Evolutionary conservation across 2,329 filamentous ascomycete genomes (phyloP), one percentile per base, ranked within the genome.

Genomic region (Monosporascus sp.): DNA sequence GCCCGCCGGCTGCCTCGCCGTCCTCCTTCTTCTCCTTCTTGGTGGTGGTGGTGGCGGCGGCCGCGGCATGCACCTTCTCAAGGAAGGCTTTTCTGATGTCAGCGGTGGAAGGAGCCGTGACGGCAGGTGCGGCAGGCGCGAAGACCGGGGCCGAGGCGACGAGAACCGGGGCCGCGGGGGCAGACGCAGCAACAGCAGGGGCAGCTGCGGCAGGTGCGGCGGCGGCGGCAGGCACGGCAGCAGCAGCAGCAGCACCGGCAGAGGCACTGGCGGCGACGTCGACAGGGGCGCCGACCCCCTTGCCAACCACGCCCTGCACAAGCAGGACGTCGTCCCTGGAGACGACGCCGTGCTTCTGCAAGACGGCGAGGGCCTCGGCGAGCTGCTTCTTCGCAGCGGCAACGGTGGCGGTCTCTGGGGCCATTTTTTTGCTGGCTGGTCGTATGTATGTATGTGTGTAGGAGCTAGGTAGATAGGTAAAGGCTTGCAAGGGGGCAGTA

Each of bases 401-500:
- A 11, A 35, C 5, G 5, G 4, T 3, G 31, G 31, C 31, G 11
- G 31, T 14, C 31, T 35, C 31, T 14, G 31, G 0, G 11, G 31
- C 31, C 31, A 35, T 35, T 31, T 11, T 3, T 35, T 35, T 35
- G 31, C 31, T 35, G 11, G 31, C 31, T 35, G 11, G 5, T 35
- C 11, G 9, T 31, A 11, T 31, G 27, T 31, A 11, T 11, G 27
- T 31, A 31, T 9, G 26, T 27, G 7, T 1, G 27, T 35, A 5
- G n/a, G n/a, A n/a, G n/a, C n/a, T n/a, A n/a, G 9, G 31, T 5
- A 14, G 31, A 14, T 14, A 14, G 31, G 55, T 2, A 58, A 59
- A 35, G 51, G 37, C 16, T 51, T 20, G 4, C 54, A 52, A 26
- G 43, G 54, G 9, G 56, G 26, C 7, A 38, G 26, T 35, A 54